Conservation (phyloP, 1,284 basidiomycete species). For the Sporisorium exsertum region DNA sequence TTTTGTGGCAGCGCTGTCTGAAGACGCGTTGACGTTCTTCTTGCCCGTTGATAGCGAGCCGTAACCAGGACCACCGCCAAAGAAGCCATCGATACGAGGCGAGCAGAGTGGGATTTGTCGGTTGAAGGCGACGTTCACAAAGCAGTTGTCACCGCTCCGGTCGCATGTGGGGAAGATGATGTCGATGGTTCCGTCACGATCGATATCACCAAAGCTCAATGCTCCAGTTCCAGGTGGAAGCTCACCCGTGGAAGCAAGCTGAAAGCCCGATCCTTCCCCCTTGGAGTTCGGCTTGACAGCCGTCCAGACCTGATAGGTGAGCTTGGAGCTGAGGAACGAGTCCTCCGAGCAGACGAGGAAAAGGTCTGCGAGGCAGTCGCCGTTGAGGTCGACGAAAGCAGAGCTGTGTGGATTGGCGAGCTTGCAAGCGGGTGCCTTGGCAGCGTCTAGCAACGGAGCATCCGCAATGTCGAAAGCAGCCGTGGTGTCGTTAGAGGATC, state of each 20-base stretch:
- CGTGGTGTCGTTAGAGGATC: slow-evolving; percentile 21
- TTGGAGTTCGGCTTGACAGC: slow-evolving; percentile 47
- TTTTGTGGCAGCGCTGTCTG: neutral
- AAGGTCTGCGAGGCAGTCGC: slow-evolving; percentile 93
- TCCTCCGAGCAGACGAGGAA: slow-evolving; percentile 84
- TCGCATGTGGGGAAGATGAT: slow-evolving; percentile 89
- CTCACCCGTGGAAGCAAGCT: slow-evolving; percentile 76
- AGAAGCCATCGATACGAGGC: slow-evolving; percentile 47
- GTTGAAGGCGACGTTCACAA: slow-evolving; percentile 93
- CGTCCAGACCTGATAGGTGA: slow-evolving; percentile 86
- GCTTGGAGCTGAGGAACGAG: slow-evolving; percentile 65
- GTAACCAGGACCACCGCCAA: slow-evolving; percentile 47
- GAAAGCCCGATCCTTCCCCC: slow-evolving; percentile 75
- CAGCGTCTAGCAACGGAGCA: slow-evolving; percentile 29
- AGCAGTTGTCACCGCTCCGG: slow-evolving; percentile 74
- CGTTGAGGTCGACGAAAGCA: slow-evolving; percentile 93
- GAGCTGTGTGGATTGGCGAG: slow-evolving; percentile 90
- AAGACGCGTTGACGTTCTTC: slow-evolving; percentile 2
- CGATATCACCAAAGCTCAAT: slow-evolving; percentile 90
- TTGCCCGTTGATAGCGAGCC: slow-evolving; percentile 20
- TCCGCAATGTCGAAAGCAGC: slow-evolving; percentile 37
- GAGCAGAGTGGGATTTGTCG: slow-evolving; percentile 85
- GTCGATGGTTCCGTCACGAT: slow-evolving; percentile 95
- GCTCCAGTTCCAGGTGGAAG: slow-evolving; percentile 83
- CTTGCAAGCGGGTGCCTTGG: slow-evolving; percentile 73